Evolutionary conservation across 495 filamentous ascomycete species (phyloP), one percentile per base, ranked within the genome.

Genomic region (Ramalina peruviana): DNA sequence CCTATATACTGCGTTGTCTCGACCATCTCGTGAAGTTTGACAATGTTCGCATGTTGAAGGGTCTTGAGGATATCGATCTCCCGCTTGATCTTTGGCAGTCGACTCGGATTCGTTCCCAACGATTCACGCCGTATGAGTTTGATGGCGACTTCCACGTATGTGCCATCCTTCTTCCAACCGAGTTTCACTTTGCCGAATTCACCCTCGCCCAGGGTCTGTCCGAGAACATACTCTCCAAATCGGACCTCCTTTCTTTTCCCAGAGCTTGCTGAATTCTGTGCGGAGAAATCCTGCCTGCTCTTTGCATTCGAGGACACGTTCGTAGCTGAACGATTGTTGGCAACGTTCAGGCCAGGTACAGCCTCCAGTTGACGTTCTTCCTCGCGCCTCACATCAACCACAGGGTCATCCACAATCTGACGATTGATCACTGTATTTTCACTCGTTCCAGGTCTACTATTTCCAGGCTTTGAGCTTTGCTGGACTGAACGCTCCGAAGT

Each of bases 131-230:
- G 83, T 61, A 99, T 97, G 53, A 99, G 82, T 65, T 99, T 99
- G 70, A 99, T 94, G 52, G 92, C 92, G 51, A 99, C 92, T 71
- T 98, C 75, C 40, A 94, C 82, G 51, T 83, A 88, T 13, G 45
- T 36, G 25, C 87, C 88, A 65, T 95, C 89, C 62, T 83, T 81
- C 67, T 94, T 97, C 92, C 93, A 99, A n/a, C 92, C 92, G 58
- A 99, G 76, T 65, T 96, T 97, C 57, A 99, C 92, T 61, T 99
- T 99, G 46, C 92, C 92, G 62, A 99, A 99, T 60, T 99, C 92
- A 30, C 92, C 92, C 69, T 97, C 92, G 43, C 92, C 92, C 25
- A 99, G 81, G n/a, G 90, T 96, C 58, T 94, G 88, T 4, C 92
- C 92, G 9, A 99, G 72, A 50, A 92, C 86, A 61, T 95, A 99